Base-by-base conservation (phyloP, 306 rosid species). In the Begonia loranthoides region DNA sequence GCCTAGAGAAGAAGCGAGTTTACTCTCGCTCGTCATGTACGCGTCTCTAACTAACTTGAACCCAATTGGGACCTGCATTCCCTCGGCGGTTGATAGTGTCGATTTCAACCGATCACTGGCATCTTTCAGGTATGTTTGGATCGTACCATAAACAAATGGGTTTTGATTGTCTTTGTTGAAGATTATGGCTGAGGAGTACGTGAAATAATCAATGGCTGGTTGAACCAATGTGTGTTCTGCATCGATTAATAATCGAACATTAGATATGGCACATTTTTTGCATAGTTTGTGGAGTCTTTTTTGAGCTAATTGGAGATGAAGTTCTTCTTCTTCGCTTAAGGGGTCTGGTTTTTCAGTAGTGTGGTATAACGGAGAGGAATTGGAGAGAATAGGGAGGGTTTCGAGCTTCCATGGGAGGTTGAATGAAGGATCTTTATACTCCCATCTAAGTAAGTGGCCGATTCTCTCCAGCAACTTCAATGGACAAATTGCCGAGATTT, bases 1-100 rank as follows among this genome's bases (percentile, higher is more conserved):
- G 9, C 96, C 87, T 24, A 78, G 45, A 7, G 90, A 64, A 36
- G 70, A 65, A 17, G 99, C 96, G 13, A 83, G 22, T 16, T 45
- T 63, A 1, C 68, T 58, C 44, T 90, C 99, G 12, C 74, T 64
- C 0, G 96, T 86, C 96, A 90, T 90, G 36, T 92, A 92, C 52
- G 99, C 99, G 9, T 96, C 99, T 9, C 99, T 72, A 28, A 92
- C 99, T 45, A 86, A 60, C 53, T 92, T 92, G 71, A 92, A 70
- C 7, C 96, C 99, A 68, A 92, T 66, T 1, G 93, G 69, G 22
- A 86, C 13, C 0, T 79, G 79, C 94, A 80, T 74, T 12, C 60
- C 58, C 21, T 80, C 79, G 0, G 94, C 94, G 0, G 80, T 84
- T 14, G 68, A 17, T 0, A 69, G 33, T 3, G 76, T 65, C 3